These are phyloP conservation scores for Sicyos edulis DNA, from an alignment of 306 rosid genomes.

Conservation along the genomic window DNA sequence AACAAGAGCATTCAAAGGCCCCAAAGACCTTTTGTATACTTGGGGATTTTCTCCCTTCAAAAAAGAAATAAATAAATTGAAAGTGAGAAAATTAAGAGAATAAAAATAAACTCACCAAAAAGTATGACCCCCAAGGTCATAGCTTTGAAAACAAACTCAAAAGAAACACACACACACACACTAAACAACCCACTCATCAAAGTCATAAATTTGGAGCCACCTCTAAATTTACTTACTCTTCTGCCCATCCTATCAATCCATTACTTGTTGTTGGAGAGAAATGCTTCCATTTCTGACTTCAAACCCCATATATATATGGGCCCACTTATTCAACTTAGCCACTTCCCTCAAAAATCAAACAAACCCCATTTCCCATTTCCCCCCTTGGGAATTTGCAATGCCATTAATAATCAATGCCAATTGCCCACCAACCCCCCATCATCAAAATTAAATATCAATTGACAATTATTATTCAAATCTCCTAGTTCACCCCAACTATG, in stretches of 20 bases:
- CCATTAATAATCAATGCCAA: conserved; percentile 56
- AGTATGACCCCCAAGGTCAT: conserved; percentile 55
- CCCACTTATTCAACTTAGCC: conserved; percentile 29
- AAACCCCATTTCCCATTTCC: conserved; percentile 25
- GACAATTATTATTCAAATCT: conserved; percentile 33
- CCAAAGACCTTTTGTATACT: conserved; percentile 55
- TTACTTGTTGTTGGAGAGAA: no score
- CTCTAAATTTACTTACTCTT: conserved; percentile 6
- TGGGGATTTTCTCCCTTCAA: neutral
- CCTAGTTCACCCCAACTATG: conserved; percentile 25
- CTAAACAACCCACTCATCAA: conserved; percentile 10
- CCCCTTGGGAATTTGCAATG: conserved; percentile 79
- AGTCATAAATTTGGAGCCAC: conserved; percentile 7
- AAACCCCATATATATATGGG: no score
- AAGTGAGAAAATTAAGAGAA: conserved; percentile 30
- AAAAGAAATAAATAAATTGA: conserved; percentile 21
- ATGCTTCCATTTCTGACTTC: conserved; percentile 42
- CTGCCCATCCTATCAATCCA: conserved; percentile 40
- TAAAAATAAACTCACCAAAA: conserved; percentile 28
- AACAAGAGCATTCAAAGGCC: conserved; percentile 51
- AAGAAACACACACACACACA: no score
- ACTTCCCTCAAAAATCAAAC: conserved; percentile 28
- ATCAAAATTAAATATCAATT: conserved; percentile 17
- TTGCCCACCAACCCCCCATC: conserved; percentile 33
- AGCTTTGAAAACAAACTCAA: conserved; percentile 46